Conservation (phyloP, 1,284 basidiomycete genomes). For the Leccinum pallidistipes region DNA sequence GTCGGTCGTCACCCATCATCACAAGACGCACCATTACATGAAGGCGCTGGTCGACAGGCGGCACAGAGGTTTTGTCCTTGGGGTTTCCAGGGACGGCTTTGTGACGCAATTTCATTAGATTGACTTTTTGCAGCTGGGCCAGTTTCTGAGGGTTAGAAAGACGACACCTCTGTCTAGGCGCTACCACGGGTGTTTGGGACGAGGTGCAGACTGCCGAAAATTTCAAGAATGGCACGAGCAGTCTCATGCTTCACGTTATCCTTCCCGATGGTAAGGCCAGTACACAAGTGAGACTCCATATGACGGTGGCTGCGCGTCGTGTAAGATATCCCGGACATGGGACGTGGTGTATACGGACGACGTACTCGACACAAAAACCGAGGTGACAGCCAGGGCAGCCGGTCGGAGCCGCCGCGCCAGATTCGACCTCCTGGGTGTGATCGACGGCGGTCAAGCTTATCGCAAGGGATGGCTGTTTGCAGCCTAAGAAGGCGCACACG, state of each 20-base stretch:
- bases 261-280: slow-evolving; percentile 17
- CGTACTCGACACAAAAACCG: slow-evolving; percentile 64
- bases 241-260: slow-evolving; percentile 42
- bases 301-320: slow-evolving; percentile 54
- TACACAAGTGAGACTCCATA: slow-evolving; percentile 55
- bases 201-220: slow-evolving; percentile 40
- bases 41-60: slow-evolving; percentile 55
- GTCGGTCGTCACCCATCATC: slow-evolving; percentile 12
- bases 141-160: slow-evolving; percentile 55
- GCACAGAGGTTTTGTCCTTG: slow-evolving; percentile 45
- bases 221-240: slow-evolving; percentile 57
- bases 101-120: slow-evolving; percentile 73
- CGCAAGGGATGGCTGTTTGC: slow-evolving; percentile 55
- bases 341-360: slow-evolving; percentile 10
- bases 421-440: slow-evolving; percentile 7
- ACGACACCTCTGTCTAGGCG: slow-evolving; percentile 30
- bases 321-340: slow-evolving; percentile 13
- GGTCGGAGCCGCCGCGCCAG: slow-evolving; percentile 16
- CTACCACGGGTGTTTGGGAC: slow-evolving; percentile 23
- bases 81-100: slow-evolving; percentile 61
- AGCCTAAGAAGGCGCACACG: slow-evolving; percentile 51
- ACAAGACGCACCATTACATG: slow-evolving; percentile 49
- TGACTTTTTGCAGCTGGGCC: slow-evolving; percentile 54
- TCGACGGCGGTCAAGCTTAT: slow-evolving; percentile 34
- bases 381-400: slow-evolving; percentile 53